Conservation (phyloP, 352 stramenopile genomes). For the Globisporangium megalacanthum region DNA sequence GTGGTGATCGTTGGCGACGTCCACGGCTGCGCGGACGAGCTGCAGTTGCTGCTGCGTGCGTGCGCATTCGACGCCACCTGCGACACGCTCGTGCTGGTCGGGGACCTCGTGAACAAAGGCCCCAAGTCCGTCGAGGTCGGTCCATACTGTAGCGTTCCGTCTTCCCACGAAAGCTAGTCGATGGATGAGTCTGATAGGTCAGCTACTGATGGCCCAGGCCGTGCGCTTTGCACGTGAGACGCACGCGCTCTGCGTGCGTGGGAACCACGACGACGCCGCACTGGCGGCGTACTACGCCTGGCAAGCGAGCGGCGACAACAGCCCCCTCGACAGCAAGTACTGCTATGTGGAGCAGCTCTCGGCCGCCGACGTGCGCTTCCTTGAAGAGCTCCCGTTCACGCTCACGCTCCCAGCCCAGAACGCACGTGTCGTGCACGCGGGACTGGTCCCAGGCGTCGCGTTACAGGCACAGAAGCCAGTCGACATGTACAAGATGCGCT, state of each 20-base stretch:
- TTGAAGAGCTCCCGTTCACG: slow-evolving; percentile 77
- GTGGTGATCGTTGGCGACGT: slow-evolving; percentile 90
- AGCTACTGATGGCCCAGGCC: slow-evolving; percentile 23
- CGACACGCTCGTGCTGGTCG: slow-evolving; percentile 85
- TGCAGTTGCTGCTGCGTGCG: slow-evolving; percentile 48
- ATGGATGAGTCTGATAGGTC: not conserved
- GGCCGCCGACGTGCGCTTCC: slow-evolving; percentile 50
- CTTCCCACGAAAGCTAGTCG: too few relatives aligned
- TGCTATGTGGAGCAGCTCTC: slow-evolving; percentile 57
- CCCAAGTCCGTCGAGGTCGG: slow-evolving; percentile 61
- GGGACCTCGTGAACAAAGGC: slow-evolving; percentile 93
- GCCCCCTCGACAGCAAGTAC: slow-evolving; percentile 33
- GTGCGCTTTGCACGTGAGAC: slow-evolving; percentile 68
- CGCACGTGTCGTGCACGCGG: slow-evolving; percentile 68
- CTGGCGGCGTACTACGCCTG: slow-evolving; percentile 54
- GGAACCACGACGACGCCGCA: slow-evolving; percentile 80
- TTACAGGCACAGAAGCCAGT: slow-evolving; percentile 81
- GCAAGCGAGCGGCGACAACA: slow-evolving; percentile 16
- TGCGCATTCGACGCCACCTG: slow-evolving; percentile 37
- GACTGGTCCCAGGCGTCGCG: slow-evolving; percentile 44
- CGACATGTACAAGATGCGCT: slow-evolving; percentile 93
- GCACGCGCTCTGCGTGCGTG: slow-evolving; percentile 53
- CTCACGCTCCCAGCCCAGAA: slow-evolving; percentile 57
- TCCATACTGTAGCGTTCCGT: too few relatives aligned
- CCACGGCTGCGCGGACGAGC: slow-evolving; percentile 88